Base-by-base conservation (phyloP, 805 yeast genomes). In the Kuraishia cidri region DNA sequence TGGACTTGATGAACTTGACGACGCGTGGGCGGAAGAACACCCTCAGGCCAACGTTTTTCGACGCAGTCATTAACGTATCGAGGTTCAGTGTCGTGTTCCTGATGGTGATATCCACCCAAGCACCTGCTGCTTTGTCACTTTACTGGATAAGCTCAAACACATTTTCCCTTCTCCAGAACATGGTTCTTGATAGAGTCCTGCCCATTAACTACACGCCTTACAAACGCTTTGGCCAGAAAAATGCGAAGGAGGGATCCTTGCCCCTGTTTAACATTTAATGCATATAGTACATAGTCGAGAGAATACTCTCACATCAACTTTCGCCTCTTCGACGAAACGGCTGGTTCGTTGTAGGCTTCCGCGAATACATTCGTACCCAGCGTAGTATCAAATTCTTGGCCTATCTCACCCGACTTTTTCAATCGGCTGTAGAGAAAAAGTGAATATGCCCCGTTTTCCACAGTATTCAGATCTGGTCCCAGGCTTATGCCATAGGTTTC, bases 101-200 rank as follows among this genome's bases (percentile, higher is more conserved):
- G 56, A 85, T 86, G 80, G 87, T 86, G 4, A 63, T 87, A 13
- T 67, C 95, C 0, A 72, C 87, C 26, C 92, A 87, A 46, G 94
- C 95, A 0, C 95, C 97, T 0, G 62, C 79, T 19, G 85, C 94
- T 1, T 58, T 88, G 23, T 73, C 80, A 0, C 50, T 86, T n/a
- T 90, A 88, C 56, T 90, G 97, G 98, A 67, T 85, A 20, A 75
- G 90, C 29, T 86, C 96, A 0, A 88, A 86, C 49, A 44, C 68
- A 4, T 88, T 66, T 49, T 87, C 97, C 2, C 57, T 84, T 37
- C 39, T 72, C 1, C 97, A 90, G 46, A 90, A 88, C 50, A 52
- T 80, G 10, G 38, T 81, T 12, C 57, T 90, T 47, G 92, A 88
- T 47, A 58, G 62, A 44, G 54, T 64, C 23, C 57, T 80, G 48